phyloP scores from a whole-genome alignment of 495 filamentous ascomycete genomes.

The Pyrenopolyporus hunteri region DNA sequence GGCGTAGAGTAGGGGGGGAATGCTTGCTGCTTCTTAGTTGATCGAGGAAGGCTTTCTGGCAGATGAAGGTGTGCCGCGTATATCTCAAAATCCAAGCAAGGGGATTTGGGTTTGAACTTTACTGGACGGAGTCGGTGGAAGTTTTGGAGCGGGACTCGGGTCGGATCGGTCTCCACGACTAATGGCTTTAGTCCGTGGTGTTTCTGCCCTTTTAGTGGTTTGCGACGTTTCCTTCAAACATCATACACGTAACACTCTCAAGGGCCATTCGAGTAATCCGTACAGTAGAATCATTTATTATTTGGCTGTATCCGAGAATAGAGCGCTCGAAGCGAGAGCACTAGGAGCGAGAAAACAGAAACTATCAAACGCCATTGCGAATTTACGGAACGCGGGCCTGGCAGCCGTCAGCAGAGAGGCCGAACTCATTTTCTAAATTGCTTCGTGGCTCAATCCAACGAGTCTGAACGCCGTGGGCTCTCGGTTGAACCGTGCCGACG shows the following conservation, averaged over 20 bases:
- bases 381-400: slow-evolving; percentile 34
- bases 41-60: background rate
- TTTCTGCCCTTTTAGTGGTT: slow-evolving; percentile 11
- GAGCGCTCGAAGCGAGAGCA: background rate
- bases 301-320: background rate
- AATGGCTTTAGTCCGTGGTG: background rate
- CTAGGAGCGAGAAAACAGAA: background rate
- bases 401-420: slow-evolving; percentile 19
- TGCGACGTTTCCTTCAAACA: background rate
- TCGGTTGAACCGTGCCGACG: slow-evolving; percentile 21
- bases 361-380: slow-evolving; percentile 3
- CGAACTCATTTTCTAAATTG: slow-evolving; percentile 17
- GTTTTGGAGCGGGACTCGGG: slow-evolving; percentile 21
- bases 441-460: slow-evolving; percentile 3
- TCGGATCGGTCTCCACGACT: slow-evolving; percentile 9
- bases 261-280: too few species aligned
- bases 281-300: background rate
- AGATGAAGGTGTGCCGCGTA: too few species aligned
- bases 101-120: background rate
- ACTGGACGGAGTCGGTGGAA: slow-evolving; percentile 15
- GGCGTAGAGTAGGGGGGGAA: background rate
- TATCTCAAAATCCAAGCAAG: slow-evolving; percentile 22
- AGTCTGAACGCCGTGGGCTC: background rate
- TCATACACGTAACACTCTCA: slow-evolving; percentile 2
- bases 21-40: slow-evolving; percentile 2